Evolutionary conservation across 2,329 filamentous ascomycete genomes (phyloP).

Genomic region (Septoria linicola): DNA sequence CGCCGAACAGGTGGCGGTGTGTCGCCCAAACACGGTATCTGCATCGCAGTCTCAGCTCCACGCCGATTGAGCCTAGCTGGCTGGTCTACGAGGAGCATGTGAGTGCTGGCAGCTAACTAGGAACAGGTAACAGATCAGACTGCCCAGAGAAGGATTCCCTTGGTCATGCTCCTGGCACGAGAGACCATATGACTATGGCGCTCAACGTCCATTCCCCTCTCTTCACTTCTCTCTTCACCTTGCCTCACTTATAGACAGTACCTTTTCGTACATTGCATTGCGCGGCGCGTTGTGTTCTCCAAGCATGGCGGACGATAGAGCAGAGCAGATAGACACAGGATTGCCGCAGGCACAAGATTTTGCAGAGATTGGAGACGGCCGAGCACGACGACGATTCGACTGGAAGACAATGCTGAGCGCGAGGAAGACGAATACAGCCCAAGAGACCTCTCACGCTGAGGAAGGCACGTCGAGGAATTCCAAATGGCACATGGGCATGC

Average conservation of each 20-base stretch:
- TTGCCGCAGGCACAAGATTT: background rate
- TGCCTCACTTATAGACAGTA: background rate
- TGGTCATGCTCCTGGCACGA: background rate
- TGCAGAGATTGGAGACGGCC: slow-evolving; percentile 8
- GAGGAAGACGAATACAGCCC: slow-evolving; percentile 8
- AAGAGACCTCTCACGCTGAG: slow-evolving; percentile 11
- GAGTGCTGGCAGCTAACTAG: background rate
- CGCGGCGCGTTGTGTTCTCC: background rate
- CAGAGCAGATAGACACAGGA: background rate
- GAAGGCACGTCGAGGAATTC: slow-evolving; percentile 23
- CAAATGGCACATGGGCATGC: slow-evolving; percentile 69
- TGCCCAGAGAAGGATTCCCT: slow-evolving; percentile 3
- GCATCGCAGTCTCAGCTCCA: background rate
- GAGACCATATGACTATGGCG: background rate
- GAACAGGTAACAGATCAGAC: background rate
- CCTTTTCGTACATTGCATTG: background rate
- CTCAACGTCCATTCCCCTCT: too few relatives aligned
- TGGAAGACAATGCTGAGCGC: slow-evolving; percentile 27
- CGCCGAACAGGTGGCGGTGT: background rate
- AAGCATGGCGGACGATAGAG: background rate
- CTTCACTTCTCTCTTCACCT: background rate
- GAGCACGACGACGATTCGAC: slow-evolving; percentile 26
- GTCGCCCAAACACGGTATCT: background rate
- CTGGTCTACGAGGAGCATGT: background rate
- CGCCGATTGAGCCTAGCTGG: background rate